These are phyloP conservation scores for Acacia concinna DNA, from an alignment of 331 rosid genomes.

Conservation along the genomic window DNA sequence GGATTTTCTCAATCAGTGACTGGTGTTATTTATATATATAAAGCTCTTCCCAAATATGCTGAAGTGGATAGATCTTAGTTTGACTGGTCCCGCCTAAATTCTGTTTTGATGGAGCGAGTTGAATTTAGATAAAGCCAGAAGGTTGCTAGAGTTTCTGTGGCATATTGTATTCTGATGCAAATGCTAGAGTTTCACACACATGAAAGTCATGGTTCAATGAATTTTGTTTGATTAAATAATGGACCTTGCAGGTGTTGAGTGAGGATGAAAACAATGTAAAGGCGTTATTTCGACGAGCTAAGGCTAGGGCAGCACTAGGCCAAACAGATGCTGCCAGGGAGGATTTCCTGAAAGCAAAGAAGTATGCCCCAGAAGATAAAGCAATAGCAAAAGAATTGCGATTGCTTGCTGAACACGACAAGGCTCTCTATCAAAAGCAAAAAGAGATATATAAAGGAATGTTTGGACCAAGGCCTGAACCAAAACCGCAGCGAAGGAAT, in stretches of 20 bases:
- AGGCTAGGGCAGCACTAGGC: constrained; percentile 87
- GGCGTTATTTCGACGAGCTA: constrained; percentile 92
- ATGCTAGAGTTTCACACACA: no score
- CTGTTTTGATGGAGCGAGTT: background rate
- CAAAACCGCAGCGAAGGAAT: constrained; percentile 54
- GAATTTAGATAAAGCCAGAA: background rate
- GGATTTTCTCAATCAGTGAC: background rate
- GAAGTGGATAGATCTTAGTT: background rate
- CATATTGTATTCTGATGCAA: background rate
- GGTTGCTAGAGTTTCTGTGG: background rate
- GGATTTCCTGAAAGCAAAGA: constrained; percentile 76
- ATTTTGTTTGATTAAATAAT: background rate
- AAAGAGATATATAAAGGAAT: constrained; percentile 90
- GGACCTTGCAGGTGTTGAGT: constrained; percentile 22
- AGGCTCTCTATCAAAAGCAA: constrained; percentile 88
- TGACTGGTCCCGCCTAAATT: background rate
- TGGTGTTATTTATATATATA: background rate
- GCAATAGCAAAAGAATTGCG: constrained; percentile 76
- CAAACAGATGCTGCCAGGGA: constrained; percentile 87
- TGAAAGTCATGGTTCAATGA: background rate
- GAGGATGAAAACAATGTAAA: constrained; percentile 80
- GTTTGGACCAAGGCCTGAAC: constrained; percentile 75
- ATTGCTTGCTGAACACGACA: constrained; percentile 80
- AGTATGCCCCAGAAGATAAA: constrained; percentile 74
- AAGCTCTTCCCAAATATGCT: background rate